Base-by-base conservation (phyloP, 139 green algal species). In the Bryopsis sp. region DNA sequence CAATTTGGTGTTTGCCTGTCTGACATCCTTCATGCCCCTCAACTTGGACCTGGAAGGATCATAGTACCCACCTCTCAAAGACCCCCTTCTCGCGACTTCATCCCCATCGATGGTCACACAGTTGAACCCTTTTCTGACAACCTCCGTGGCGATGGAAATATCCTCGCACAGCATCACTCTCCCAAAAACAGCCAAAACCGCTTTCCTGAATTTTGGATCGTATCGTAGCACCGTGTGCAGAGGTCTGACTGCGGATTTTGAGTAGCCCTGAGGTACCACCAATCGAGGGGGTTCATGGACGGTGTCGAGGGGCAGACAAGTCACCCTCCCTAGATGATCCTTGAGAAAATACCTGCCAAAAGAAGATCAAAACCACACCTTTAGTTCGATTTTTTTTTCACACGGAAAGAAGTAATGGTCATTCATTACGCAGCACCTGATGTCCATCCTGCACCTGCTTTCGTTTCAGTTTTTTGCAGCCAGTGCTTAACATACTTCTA, bases 271-370 rank as follows among this genome's bases (percentile, higher is more conserved):
- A 22, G 33, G 19, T 32, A 8, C 5, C 8, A 36, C 50, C 24
- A 28, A 35, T 61, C 24, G 24, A 22, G 24, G 31, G 15, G 31
- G 24, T 19, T 19, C 43, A 6, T 61, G 15, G 24, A 97, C 62
- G 28, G 76, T 66, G 80, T 96, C 92, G 28, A 99, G 84, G 0
- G 94, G 94, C 71, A 98, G 88, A 78, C 97, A 98, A 2, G 90
- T 97, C 5, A 94, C 82, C 8, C 94, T 80, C 0, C 94, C 94
- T 26, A 65, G 77, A 59, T 82, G 84, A 38, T 80, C 72, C n/a
- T 74, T 37, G 39, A 83, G 88, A 34, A 99, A 79, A 29, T 86
- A 66, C 3, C 73, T 29, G 5, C n/a, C n/a, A n/a, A n/a, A n/a
- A n/a, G n/a, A n/a, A n/a, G n/a, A n/a, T n/a, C n/a, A n/a, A n/a